phyloP scores from a whole-genome alignment of 371 early-diverging fungal genomes.

The Rozella allomycis region DNA sequence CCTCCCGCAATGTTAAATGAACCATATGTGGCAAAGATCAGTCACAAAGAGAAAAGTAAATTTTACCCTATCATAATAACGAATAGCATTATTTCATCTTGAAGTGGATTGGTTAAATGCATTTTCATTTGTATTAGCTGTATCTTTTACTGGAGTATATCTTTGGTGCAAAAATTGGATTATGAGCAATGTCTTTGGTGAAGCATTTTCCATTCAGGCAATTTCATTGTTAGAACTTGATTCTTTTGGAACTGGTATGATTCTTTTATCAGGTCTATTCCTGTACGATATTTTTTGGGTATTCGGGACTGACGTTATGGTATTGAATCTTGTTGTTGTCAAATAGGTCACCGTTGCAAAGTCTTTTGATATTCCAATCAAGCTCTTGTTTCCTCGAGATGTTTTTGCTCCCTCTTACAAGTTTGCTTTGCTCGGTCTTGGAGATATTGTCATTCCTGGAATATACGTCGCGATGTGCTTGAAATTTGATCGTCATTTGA shows the following conservation, averaged over 20 bases:
- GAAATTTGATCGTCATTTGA: slow-evolving; percentile 55
- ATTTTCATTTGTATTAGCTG: slow-evolving; percentile 28
- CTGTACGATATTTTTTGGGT: slow-evolving; percentile 97
- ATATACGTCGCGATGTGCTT: slow-evolving; percentile 54
- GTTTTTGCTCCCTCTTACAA: slow-evolving; percentile 23
- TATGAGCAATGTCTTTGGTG: slow-evolving; percentile 64
- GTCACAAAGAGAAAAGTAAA: no score
- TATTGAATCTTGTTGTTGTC: no score
- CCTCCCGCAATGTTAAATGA: no score
- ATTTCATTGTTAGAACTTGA: slow-evolving; percentile 70
- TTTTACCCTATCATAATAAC: no score
- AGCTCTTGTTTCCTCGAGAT: slow-evolving; percentile 73
- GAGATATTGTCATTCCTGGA: slow-evolving; percentile 94
- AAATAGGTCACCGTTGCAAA: slow-evolving; percentile 90
- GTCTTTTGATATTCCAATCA: slow-evolving; percentile 87
- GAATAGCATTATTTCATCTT: no score
- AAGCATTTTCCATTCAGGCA: slow-evolving; percentile 63
- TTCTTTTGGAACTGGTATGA: slow-evolving; percentile 83
- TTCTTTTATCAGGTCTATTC: slow-evolving; percentile 72
- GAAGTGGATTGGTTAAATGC: no score
- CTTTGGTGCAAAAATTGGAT: slow-evolving; percentile 75
- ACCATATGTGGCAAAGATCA: no score
- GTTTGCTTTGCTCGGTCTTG: slow-evolving; percentile 89
- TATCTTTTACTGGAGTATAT: slow-evolving; percentile 47
- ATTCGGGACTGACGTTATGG: slow-evolving; percentile 95